phyloP scores from a whole-genome alignment of 257 asterid species.

The Handroanthus guayacan region DNA sequence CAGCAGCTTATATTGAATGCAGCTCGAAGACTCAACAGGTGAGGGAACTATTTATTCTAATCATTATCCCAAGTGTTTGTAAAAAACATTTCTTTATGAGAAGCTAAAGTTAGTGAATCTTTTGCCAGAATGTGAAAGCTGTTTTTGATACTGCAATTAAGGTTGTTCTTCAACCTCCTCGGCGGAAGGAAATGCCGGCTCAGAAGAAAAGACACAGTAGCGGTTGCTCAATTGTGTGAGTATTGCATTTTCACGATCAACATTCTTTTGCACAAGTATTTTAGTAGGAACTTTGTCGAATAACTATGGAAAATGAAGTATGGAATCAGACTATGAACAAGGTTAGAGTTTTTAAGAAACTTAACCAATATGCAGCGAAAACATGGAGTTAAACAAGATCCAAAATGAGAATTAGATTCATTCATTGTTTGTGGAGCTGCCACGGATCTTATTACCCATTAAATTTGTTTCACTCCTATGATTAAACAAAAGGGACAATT shows the following conservation, averaged over 20 bases:
- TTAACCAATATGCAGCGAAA: too few species aligned
- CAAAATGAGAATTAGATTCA: too few species aligned
- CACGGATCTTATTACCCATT: too few species aligned
- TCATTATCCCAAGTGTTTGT: background rate
- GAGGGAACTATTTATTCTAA: background rate
- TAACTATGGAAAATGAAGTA: too few species aligned
- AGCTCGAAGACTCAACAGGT: slow-evolving; percentile 99
- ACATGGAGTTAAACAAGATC: too few species aligned
- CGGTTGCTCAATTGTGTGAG: slow-evolving; percentile 91
- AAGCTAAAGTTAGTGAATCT: slow-evolving; percentile 15
- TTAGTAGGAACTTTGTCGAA: too few species aligned
- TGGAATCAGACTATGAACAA: too few species aligned
- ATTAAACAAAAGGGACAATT: too few species aligned
- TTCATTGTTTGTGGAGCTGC: too few species aligned
- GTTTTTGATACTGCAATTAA: slow-evolving; percentile 93
- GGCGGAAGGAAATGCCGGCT: slow-evolving; percentile 71
- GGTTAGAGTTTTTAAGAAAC: too few species aligned
- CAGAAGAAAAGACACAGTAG: slow-evolving; percentile 64
- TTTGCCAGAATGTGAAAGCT: slow-evolving; percentile 84
- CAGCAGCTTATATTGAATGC: slow-evolving; percentile 95
- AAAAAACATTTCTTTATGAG: background rate
- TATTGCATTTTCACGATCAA: slow-evolving; percentile 14
- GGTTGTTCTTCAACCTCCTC: slow-evolving; percentile 92
- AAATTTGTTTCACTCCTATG: too few species aligned
- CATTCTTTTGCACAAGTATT: background rate